Evolutionary conservation across 768 basidiomycete genomes (phyloP).

Genomic region (Kwoniella dendrophila): DNA sequence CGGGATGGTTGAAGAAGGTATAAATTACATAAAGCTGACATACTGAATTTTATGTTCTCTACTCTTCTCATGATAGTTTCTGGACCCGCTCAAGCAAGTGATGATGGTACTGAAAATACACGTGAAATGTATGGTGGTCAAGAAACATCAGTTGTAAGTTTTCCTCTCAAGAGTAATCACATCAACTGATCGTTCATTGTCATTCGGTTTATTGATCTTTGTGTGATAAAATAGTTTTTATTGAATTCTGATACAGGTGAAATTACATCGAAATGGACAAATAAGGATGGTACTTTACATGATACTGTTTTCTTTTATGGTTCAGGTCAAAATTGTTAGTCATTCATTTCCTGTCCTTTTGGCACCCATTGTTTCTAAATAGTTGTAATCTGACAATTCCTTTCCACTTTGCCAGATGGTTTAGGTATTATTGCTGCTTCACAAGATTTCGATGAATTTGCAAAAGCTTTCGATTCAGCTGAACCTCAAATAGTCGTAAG

Average conservation of each 20-base stretch:
- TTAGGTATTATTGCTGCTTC: slow-evolving; percentile 2
- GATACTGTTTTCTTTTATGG: slow-evolving; percentile 4
- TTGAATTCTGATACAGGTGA: neutral
- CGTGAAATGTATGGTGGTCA: neutral
- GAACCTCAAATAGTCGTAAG: slow-evolving; percentile 4
- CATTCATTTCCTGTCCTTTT: neutral
- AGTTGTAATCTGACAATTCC: neutral
- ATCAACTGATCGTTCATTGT: no score
- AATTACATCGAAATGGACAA: slow-evolving; percentile 3
- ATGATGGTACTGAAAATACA: neutral
- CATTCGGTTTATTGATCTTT: no score
- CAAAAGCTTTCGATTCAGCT: neutral
- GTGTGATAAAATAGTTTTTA: no score
- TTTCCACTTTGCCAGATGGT: neutral
- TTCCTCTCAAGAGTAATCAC: neutral
- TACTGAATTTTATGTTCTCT: no score
- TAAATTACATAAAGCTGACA: no score
- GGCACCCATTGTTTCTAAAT: neutral
- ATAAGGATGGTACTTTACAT: neutral
- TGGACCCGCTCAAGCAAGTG: neutral
- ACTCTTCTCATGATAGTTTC: slow-evolving; percentile 2
- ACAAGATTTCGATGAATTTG: neutral
- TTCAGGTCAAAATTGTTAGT: neutral
- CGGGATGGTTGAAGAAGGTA: no score
- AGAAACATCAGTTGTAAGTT: neutral